Percentiles rank a stretch among this genome's conserved stretches.
These are phyloP conservation scores for Cladosporium phlei DNA, from an alignment of 2,329 filamentous ascomycete species.

Conservation along the genomic window DNA sequence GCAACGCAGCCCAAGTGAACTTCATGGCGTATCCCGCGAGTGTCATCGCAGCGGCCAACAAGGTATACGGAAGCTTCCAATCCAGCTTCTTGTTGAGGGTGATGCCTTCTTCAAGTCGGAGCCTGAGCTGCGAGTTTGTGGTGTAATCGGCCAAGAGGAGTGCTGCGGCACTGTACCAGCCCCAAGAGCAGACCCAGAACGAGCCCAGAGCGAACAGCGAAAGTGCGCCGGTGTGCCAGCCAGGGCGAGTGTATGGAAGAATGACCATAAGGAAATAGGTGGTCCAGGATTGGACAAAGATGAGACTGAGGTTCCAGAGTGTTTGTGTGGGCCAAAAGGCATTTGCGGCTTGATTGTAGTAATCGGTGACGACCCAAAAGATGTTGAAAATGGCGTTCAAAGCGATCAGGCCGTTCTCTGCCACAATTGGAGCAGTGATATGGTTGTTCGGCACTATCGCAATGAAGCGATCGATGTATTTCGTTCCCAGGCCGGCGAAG, in stretches of 20 bases:
- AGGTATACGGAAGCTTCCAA: conserved; percentile 18
- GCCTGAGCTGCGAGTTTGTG: conserved; percentile 18
- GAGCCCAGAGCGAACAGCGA: conserved; percentile 26
- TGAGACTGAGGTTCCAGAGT: conserved; percentile 42
- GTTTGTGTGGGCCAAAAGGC: conserved; percentile 42
- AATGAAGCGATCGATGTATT: conserved; percentile 38
- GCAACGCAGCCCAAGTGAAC: conserved; percentile 23
- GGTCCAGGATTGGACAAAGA: conserved; percentile 46
- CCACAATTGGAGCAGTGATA: conserved; percentile 27
- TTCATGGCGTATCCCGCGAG: conserved; percentile 24
- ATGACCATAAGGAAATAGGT: conserved; percentile 47
- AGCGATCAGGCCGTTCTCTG: conserved; percentile 38
- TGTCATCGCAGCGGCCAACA: conserved; percentile 15
- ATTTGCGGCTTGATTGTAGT: conserved; percentile 38
- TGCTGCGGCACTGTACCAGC: conserved; percentile 28
- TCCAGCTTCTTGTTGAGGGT: conserved; percentile 19
- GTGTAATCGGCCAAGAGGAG: conserved; percentile 26
- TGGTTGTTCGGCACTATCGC: conserved; percentile 34
- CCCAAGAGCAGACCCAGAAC: conserved; percentile 30
- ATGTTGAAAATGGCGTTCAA: conserved; percentile 46
- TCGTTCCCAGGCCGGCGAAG: conserved; percentile 30
- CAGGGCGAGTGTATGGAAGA: conserved; percentile 39
- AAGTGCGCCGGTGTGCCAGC: conserved; percentile 37
- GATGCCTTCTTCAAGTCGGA: conserved; percentile 20
- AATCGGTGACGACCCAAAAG: conserved; percentile 42